Evolutionary conservation across 2,329 filamentous ascomycete species (phyloP).

Genomic region (Fusarium humuli): DNA sequence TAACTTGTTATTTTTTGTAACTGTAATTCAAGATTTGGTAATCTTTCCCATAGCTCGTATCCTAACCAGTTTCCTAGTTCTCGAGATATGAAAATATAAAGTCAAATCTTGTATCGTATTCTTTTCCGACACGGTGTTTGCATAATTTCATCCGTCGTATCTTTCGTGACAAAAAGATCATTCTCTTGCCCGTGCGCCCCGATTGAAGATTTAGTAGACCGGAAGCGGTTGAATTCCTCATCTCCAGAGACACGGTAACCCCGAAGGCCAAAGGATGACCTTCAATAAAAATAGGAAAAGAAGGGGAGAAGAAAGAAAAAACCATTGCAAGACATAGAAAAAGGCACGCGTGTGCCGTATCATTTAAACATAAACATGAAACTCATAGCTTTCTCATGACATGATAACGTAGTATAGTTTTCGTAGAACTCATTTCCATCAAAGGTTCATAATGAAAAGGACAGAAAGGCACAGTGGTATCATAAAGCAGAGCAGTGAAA

Average conservation of each 20-base stretch:
- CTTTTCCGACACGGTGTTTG: conserved; percentile 22
- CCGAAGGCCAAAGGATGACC: conserved; percentile 10
- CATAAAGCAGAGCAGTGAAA: conserved; percentile 26
- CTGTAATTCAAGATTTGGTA: conserved; percentile 9
- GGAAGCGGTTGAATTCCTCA: conserved; percentile 2
- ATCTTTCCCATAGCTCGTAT: conserved; percentile 10
- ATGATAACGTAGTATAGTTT: conserved; percentile 29
- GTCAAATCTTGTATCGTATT: conserved; percentile 23
- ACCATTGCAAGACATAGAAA: conserved; percentile 37
- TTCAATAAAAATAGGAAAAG: neutral
- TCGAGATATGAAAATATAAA: conserved; percentile 4
- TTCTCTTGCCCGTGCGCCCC: conserved; percentile 30
- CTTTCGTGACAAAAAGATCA: conserved; percentile 30
- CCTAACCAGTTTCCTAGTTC: conserved; percentile 5
- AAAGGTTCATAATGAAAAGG: conserved; percentile 11
- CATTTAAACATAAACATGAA: conserved; percentile 35
- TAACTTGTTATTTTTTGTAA: conserved; percentile 9
- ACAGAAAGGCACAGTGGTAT: conserved; percentile 29
- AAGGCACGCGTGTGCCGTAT: conserved; percentile 34
- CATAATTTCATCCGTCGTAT: conserved; percentile 17
- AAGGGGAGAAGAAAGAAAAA: neutral
- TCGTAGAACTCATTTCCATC: conserved; percentile 33
- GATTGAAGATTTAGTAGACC: conserved; percentile 22
- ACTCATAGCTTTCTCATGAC: conserved; percentile 36
- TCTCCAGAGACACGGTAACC: conserved; percentile 22